Evolutionary conservation across 257 asterid genomes (phyloP), one percentile per base, ranked within the genome.

Genomic region (Salvia hispanica): DNA sequence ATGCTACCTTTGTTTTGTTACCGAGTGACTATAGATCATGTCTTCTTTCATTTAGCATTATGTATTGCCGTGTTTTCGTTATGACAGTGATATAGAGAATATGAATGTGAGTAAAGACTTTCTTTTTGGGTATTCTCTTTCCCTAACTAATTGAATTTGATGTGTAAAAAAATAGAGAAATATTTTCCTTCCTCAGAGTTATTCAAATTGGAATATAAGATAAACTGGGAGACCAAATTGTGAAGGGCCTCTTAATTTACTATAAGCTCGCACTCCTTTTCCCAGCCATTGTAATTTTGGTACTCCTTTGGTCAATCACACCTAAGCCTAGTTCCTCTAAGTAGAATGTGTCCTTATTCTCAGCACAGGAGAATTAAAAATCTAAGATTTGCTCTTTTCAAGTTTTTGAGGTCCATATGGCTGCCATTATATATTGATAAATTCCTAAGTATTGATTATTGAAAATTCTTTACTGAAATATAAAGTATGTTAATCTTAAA

Each of bases 31-130:
- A 65, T 36, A 14, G 61, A 34, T 63, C 69, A 16, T 50, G 60
- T 7, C 12, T 34, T 51, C 21, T 6, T 15, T 9, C 16, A 5
- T 42, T 6, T 21, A 11, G 37, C 61, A 50, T 65, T 65, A 6
- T 36, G 21, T 14, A 12, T 10, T 44, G 55, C 28, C 15, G 44
- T 62, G 45, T 44, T 6, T 62, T 44, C n/a, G 18, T 43, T n/a
- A 50, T 7, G 15, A 18, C 31, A 44, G 18, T 44, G 55, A 10
- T 62, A 44, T 62, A 43, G 67, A 62, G 14, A 62, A 63, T 31
- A 25, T 63, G 57, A 42, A 46, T 63, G 4, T n/a, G 13, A 25
- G 13, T 7, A 21, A 21, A 53, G 3, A 3, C 39, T 40, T 65
- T 16, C 7, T 15, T 64, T 14, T 47, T 9, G 9, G 9, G 11